phyloP scores from a whole-genome alignment of 1,284 basidiomycete genomes.

The Leccinum pachyderme region DNA sequence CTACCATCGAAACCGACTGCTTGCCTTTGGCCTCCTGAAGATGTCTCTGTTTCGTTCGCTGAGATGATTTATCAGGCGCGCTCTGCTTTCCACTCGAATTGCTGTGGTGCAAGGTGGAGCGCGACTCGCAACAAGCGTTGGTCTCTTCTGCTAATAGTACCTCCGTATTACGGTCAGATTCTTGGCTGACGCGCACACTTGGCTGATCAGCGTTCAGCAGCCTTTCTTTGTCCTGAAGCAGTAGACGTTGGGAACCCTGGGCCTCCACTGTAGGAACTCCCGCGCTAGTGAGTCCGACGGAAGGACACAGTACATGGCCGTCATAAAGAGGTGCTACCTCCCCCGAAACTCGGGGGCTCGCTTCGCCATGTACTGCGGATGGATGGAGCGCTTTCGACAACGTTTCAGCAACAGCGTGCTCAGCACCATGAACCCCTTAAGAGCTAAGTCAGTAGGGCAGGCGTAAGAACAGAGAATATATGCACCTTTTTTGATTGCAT shows the following conservation, averaged over 20 bases:
- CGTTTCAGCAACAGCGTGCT: slow-evolving; percentile 39
- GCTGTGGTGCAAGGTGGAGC: slow-evolving; percentile 41
- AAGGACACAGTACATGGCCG: slow-evolving; percentile 55
- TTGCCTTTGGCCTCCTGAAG: slow-evolving; percentile 50
- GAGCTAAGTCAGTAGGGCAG: slow-evolving; percentile 2
- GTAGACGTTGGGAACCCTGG: slow-evolving; percentile 49
- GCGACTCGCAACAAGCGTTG: slow-evolving; percentile 45
- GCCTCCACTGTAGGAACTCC: slow-evolving; percentile 75
- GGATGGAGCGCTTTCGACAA: slow-evolving; percentile 41
- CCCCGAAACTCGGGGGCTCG: background rate
- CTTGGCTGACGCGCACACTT: slow-evolving; percentile 16
- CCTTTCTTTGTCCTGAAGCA: slow-evolving; percentile 35
- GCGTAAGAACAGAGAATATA: background rate
- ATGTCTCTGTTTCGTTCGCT: slow-evolving; percentile 60
- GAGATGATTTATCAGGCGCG: slow-evolving; percentile 48
- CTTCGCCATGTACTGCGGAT: slow-evolving; percentile 1
- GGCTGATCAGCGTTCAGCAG: slow-evolving; percentile 33
- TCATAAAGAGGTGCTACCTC: slow-evolving; percentile 41
- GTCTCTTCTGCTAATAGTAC: slow-evolving; percentile 36
- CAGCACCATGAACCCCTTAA: slow-evolving; percentile 44
- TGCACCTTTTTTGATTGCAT: slow-evolving; percentile 52
- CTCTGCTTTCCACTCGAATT: slow-evolving; percentile 52
- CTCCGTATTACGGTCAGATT: slow-evolving; percentile 17
- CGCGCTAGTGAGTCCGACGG: slow-evolving; percentile 62
- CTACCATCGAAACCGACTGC: slow-evolving; percentile 59